Percentiles rank a stretch among this genome's conserved stretches.
phyloP scores from a whole-genome alignment of 1,284 basidiomycete genomes.

The Tylopilus orsonianus region DNA sequence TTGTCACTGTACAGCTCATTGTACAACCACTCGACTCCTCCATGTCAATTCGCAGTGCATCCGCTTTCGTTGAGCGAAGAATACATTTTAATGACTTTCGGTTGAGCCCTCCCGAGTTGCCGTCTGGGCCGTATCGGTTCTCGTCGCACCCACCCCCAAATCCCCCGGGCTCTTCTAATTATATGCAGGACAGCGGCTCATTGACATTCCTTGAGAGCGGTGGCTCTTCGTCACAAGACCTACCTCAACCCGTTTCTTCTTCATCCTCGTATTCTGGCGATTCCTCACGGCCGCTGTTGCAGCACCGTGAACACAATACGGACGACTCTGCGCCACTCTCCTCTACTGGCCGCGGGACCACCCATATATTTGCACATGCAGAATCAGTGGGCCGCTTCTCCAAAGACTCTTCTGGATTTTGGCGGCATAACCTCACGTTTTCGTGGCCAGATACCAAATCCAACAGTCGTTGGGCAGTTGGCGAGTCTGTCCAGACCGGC shows the following conservation, averaged over 20 bases:
- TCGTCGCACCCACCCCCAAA: conserved; percentile 24
- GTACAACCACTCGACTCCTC: conserved; percentile 48
- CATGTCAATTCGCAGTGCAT: conserved; percentile 53
- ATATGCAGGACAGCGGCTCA: conserved; percentile 11
- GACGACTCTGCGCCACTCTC: conserved; percentile 19
- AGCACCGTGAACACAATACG: conserved; percentile 17
- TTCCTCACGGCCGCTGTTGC: conserved; percentile 34
- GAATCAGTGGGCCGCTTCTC: conserved; percentile 59
- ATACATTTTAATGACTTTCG: conserved; percentile 47
- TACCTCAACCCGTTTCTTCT: conserved; percentile 27
- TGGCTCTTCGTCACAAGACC: conserved; percentile 30
- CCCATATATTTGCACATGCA: conserved; percentile 53
- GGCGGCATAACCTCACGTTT: conserved; percentile 62
- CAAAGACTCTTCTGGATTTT: conserved; percentile 54
- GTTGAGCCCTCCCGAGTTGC: conserved; percentile 24
- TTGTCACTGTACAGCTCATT: conserved; percentile 52
- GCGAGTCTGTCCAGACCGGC: conserved; percentile 68
- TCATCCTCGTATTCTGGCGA: conserved; percentile 41
- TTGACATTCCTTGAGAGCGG: conserved; percentile 7
- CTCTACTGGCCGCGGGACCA: conserved; percentile 38
- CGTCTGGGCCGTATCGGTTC: conserved; percentile 19
- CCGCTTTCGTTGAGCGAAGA: conserved; percentile 54
- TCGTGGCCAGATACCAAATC: conserved; percentile 73
- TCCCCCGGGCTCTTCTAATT: conserved; percentile 19
- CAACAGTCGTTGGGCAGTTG: conserved; percentile 69